Percentiles rank a stretch among this genome's conserved stretches.
Conservation (phyloP, 805 yeast genomes). For the Kazachstania psychrophila region DNA sequence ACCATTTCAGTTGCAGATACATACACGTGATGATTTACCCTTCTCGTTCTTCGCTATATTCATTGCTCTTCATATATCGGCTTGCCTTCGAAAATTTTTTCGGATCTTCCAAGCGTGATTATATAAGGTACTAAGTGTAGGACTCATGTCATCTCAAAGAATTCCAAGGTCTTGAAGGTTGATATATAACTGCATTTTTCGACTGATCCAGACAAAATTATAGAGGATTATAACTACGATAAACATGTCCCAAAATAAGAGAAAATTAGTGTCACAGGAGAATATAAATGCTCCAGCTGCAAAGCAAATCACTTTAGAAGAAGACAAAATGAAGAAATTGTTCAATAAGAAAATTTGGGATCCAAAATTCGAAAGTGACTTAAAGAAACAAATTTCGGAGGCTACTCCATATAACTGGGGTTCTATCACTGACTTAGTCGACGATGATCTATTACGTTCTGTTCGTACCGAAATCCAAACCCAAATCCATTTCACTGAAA, state of each 20-base stretch:
- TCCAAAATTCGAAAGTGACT: conserved; percentile 29
- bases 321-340: conserved; percentile 30
- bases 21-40: too few species aligned
- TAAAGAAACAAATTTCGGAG: conserved; percentile 38
- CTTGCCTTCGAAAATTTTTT: too few species aligned
- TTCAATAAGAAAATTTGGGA: conserved; percentile 45
- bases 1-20: too few species aligned
- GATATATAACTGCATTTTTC: too few species aligned
- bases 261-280: conserved; percentile 4
- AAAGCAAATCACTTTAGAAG: conserved; percentile 19
- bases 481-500: conserved; percentile 82
- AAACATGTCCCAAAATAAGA: conserved; percentile 1
- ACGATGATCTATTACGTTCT: conserved; percentile 64
- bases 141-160: too few species aligned
- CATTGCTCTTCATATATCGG: too few species aligned
- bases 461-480: conserved; percentile 79
- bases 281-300: background rate
- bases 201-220: too few species aligned
- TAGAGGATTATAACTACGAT: too few species aligned
- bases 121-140: too few species aligned
- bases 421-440: conserved; percentile 58
- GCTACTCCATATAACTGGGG: conserved; percentile 90
- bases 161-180: too few species aligned
- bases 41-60: too few species aligned
- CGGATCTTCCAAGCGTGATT: too few species aligned